Evolutionary conservation across 805 yeast species (phyloP).

Genomic region (Starmerella etchellsii): DNA sequence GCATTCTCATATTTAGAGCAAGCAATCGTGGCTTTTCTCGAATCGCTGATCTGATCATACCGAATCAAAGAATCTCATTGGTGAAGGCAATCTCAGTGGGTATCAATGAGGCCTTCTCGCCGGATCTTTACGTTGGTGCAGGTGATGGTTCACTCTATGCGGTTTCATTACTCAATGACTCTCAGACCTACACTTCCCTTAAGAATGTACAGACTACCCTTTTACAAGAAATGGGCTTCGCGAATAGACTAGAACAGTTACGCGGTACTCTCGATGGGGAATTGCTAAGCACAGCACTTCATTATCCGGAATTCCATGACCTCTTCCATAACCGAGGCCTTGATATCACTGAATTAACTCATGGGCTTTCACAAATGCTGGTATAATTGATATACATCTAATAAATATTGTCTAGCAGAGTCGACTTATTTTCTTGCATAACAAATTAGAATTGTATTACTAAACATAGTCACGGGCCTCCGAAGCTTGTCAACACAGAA

Average conservation of each 20-base stretch:
- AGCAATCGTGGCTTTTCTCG: too few relatives aligned
- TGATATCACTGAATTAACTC: too few relatives aligned
- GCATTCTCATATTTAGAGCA: too few relatives aligned
- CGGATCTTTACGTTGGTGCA: not conserved
- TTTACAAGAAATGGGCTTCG: not conserved
- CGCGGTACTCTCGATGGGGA: not conserved
- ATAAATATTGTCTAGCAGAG: too few relatives aligned
- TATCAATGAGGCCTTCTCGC: not conserved
- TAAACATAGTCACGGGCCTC: too few relatives aligned
- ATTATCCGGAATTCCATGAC: not conserved
- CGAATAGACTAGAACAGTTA: not conserved
- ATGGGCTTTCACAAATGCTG: too few relatives aligned
- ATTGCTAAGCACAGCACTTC: not conserved
- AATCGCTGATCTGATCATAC: not conserved
- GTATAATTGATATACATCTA: too few relatives aligned
- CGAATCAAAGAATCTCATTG: not conserved
- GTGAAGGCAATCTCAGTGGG: too few relatives aligned
- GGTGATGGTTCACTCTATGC: not conserved
- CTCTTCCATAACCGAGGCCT: not conserved
- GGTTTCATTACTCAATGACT: not conserved
- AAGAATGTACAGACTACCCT: not conserved
- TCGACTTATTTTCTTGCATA: too few relatives aligned
- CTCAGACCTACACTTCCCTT: not conserved
- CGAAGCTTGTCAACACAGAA: too few relatives aligned
- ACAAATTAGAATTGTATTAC: too few relatives aligned